phyloP scores from a whole-genome alignment of 2,329 filamentous ascomycete genomes.

The Phialophora expanda region DNA sequence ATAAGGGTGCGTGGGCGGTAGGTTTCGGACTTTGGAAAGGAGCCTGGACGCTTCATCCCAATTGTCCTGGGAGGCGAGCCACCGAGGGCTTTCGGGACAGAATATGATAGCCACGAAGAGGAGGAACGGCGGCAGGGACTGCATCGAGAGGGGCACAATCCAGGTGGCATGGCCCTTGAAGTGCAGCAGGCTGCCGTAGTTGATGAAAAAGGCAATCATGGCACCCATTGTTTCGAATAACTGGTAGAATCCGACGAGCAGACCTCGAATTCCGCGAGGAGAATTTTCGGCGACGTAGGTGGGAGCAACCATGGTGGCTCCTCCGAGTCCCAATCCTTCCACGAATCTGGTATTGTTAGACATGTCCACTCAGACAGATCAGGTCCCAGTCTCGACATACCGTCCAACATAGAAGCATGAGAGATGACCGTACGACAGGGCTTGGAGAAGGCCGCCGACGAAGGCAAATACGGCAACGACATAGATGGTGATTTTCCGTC shows the following conservation, averaged over 20 bases:
- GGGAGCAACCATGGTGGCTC: conserved; percentile 63
- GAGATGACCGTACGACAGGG: conserved; percentile 64
- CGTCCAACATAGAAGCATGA: conserved; percentile 70
- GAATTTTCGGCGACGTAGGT: conserved; percentile 67
- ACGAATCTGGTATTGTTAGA: conserved; percentile 49
- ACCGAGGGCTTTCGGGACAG: conserved; percentile 70
- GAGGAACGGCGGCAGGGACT: conserved; percentile 66
- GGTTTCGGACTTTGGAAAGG: conserved; percentile 62
- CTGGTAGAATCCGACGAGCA: conserved; percentile 65
- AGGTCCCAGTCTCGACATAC: conserved; percentile 49
- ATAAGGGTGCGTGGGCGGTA: conserved; percentile 60
- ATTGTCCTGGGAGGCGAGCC: conserved; percentile 69
- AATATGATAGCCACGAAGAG: conserved; percentile 66
- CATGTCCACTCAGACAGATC: neutral
- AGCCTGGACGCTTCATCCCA: conserved; percentile 68
- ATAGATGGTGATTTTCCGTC: conserved; percentile 63
- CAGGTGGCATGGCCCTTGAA: conserved; percentile 58
- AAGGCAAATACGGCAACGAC: conserved; percentile 62
- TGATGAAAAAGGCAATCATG: conserved; percentile 58
- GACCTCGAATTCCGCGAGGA: conserved; percentile 64
- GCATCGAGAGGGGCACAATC: conserved; percentile 68
- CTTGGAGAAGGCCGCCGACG: conserved; percentile 68
- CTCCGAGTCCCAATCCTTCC: conserved; percentile 58
- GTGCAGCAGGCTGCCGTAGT: conserved; percentile 58
- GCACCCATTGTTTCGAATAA: conserved; percentile 58